Evolutionary conservation across 768 basidiomycete species (phyloP).

Genomic region (Sistotremastrum suecicum): DNA sequence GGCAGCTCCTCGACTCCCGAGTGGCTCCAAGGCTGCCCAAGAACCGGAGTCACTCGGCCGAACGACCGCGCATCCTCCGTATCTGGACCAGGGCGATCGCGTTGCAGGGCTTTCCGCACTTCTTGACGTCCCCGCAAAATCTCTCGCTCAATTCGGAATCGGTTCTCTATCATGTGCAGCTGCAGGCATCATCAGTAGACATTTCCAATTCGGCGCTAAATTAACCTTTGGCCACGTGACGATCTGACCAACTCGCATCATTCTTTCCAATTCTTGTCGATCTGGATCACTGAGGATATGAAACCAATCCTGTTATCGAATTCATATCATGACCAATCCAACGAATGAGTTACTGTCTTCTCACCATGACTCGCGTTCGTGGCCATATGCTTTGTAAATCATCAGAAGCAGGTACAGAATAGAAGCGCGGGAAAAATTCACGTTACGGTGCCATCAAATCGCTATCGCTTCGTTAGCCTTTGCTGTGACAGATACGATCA

Average conservation of each 20-base stretch:
- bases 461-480: constrained; percentile 9
- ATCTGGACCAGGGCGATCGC: no score
- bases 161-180: constrained; percentile 91
- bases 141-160: constrained; percentile 72
- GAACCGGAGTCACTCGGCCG: no score
- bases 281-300: constrained; percentile 76
- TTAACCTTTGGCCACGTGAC: constrained; percentile 96
- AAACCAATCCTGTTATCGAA: constrained; percentile 55
- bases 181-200: constrained; percentile 15
- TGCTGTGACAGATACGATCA: no score
- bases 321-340: constrained; percentile 1
- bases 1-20: no score
- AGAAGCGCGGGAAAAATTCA: constrained; percentile 24
- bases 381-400: constrained; percentile 56
- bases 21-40: no score
- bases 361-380: constrained; percentile 59
- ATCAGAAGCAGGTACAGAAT: neutral
- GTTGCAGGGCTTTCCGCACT: constrained; percentile 42
- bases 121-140: constrained; percentile 66
- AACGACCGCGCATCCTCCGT: no score
- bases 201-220: neutral
- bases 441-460: constrained; percentile 84
- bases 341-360: constrained; percentile 11
- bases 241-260: constrained; percentile 75
- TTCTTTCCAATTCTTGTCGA: constrained; percentile 61